Base-by-base conservation (phyloP, 1,284 basidiomycete species). In the Cutaneotrichosporon sp. region DNA sequence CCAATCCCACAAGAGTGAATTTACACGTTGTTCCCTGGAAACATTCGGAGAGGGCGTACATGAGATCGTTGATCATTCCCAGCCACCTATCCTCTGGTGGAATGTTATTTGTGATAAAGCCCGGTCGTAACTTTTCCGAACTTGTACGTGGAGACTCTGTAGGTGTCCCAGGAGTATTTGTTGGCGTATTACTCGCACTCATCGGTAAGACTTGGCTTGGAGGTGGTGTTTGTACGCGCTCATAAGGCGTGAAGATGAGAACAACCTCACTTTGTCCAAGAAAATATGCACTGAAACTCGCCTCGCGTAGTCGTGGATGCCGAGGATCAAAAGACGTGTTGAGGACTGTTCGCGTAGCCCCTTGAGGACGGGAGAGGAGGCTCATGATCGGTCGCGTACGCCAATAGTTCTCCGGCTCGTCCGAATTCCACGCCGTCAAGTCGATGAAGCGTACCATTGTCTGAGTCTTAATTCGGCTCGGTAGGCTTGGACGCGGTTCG, bases 21-120 rank as follows among this genome's bases (percentile, higher is more conserved):
- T 59, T 34, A 34, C 58, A 59, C 3, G 34, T 30, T 13, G 58
- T 59, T 13, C 58, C 58, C 4, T 32, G 9, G 21, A 51, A 59
- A 21, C 58, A 59, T 16, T 59, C 58, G 31, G 58, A 59, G 4
- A 50, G 26, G 7, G 58, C 46, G 21, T 59, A 59, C 22, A 59
- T 36, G 32, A 59, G 47, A 32, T 59, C 58, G 58, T 59, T 59
- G 21, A 59, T 16, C 58, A 59, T 59, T 8, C 58, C 58, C 14
- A 59, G 46, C 30, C 31, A 42, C 10, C 58, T 32, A 2, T 59
- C 46, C 5, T 14, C 21, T 0, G 58, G 58, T 14, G 58, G 31
- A 4, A 59, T 49, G 21, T 50, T 51, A 47, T n/a, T 51, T 5
- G 58, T 34, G 34, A 59, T 50, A 21, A 34, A 36, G 2, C 58